Conservation (phyloP, 2,329 filamentous ascomycete genomes). For the Blumeria graminis region DNA sequence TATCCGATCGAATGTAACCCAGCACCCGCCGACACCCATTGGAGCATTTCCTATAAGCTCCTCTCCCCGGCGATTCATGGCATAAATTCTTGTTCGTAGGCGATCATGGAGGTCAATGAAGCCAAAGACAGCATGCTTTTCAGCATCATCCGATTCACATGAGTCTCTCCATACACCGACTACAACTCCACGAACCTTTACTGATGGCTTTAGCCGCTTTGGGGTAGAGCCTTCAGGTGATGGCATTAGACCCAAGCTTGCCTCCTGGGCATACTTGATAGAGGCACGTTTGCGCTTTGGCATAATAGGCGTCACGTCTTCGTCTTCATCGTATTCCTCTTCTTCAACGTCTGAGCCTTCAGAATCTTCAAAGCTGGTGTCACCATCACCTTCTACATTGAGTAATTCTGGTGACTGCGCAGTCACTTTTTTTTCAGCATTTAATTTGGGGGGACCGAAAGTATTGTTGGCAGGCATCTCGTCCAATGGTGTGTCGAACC, state of each 20-base stretch:
- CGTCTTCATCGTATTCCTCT: constrained; percentile 8
- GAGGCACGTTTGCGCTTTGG: constrained; percentile 32
- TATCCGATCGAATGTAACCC: constrained; percentile 37
- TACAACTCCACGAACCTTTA: constrained; percentile 14
- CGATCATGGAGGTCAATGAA: constrained; percentile 38
- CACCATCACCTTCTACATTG: constrained; percentile 6
- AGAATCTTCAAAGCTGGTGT: not conserved
- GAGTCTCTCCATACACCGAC: constrained; percentile 39
- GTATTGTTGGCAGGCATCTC: constrained; percentile 2
- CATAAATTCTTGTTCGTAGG: constrained; percentile 32
- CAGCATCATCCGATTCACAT: constrained; percentile 21
- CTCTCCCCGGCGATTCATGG: constrained; percentile 22
- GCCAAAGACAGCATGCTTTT: constrained; percentile 34
- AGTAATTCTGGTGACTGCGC: constrained; percentile 5
- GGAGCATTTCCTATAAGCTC: constrained; percentile 23
- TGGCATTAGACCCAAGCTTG: constrained; percentile 15
- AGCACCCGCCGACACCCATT: constrained; percentile 34
- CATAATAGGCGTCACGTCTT: constrained; percentile 19
- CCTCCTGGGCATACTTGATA: constrained; percentile 24
- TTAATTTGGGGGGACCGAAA: constrained; percentile 4
- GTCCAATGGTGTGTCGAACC: constrained; percentile 6
- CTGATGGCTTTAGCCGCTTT: constrained; percentile 9
- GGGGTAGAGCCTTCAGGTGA: constrained; percentile 4
- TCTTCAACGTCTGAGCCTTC: not conserved
- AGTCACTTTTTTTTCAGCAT: constrained; percentile 10